Evolutionary conservation across 2,329 filamentous ascomycete species (phyloP).

Genomic region (Apiospora rasikravindrae): DNA sequence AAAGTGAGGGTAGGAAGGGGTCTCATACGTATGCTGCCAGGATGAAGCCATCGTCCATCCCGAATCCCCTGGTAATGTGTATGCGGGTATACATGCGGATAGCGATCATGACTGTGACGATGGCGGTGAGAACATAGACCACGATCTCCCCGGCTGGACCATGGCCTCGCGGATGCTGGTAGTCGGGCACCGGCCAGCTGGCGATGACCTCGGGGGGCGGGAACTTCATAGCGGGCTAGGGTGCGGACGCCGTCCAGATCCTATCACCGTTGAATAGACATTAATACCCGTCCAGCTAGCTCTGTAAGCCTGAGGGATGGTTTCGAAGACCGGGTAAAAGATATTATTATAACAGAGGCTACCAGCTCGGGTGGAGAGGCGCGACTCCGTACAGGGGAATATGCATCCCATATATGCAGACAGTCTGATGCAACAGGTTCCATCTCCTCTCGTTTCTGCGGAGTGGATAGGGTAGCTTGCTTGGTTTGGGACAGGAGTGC

Average conservation of each 20-base stretch:
- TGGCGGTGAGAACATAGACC: constrained; percentile 32
- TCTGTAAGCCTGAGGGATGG: neutral
- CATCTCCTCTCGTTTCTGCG: neutral
- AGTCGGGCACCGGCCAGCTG: constrained; percentile 41
- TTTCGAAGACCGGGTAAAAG: neutral
- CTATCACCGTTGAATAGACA: neutral
- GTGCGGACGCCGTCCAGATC: constrained; percentile 3
- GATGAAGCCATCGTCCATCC: constrained; percentile 31
- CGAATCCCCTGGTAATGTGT: constrained; percentile 41
- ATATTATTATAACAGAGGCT: neutral
- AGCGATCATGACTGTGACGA: constrained; percentile 39
- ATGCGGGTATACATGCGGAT: constrained; percentile 44
- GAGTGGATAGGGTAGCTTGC: neutral
- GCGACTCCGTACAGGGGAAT: neutral
- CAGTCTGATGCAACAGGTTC: neutral
- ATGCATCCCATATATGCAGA: neutral
- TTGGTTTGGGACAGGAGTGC: no score
- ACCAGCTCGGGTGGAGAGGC: neutral
- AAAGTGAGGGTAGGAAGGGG: neutral
- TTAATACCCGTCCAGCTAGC: neutral
- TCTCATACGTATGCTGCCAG: constrained; percentile 19
- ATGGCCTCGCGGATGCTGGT: constrained; percentile 38
- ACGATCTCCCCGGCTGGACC: constrained; percentile 37
- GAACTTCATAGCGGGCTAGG: constrained; percentile 31
- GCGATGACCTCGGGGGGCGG: constrained; percentile 30